These are phyloP conservation scores for Bacidia rubella DNA, from an alignment of 495 filamentous ascomycete species.

Conservation along the genomic window DNA sequence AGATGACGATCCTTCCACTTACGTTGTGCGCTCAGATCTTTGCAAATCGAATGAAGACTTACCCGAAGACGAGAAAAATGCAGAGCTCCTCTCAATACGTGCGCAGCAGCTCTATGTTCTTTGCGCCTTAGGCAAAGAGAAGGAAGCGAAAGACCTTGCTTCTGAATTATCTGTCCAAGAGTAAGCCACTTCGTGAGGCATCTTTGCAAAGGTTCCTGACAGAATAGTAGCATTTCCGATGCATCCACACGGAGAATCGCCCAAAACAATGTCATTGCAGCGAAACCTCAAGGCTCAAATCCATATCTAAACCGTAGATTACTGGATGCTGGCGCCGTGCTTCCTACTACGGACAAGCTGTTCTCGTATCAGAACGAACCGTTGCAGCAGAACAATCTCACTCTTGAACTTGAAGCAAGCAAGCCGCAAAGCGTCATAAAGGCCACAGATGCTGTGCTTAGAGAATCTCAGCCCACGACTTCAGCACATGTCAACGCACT, in stretches of 20 bases:
- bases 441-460: conserved; percentile 47
- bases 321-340: conserved; percentile 41
- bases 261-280: conserved; percentile 59
- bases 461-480: conserved; percentile 38
- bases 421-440: conserved; percentile 63
- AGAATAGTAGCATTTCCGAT: conserved; percentile 53
- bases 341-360: conserved; percentile 51
- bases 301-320: conserved; percentile 65
- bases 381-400: conserved; percentile 54
- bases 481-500: conserved; percentile 47
- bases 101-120: conserved; percentile 80
- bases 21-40: conserved; percentile 38
- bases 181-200: conserved; percentile 31
- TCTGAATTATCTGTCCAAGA: conserved; percentile 47
- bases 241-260: conserved; percentile 63
- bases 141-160: conserved; percentile 57
- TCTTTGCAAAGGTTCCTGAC: not conserved
- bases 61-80: conserved; percentile 64
- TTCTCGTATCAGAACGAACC: conserved; percentile 64
- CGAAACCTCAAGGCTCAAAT: conserved; percentile 46
- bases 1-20: not conserved
- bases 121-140: conserved; percentile 52
- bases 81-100: conserved; percentile 71
- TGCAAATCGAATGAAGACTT: conserved; percentile 77
- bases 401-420: conserved; percentile 59